Conservation (phyloP, 2,329 filamentous ascomycete genomes). For the Hymenotorrendiella dingleyae region DNA sequence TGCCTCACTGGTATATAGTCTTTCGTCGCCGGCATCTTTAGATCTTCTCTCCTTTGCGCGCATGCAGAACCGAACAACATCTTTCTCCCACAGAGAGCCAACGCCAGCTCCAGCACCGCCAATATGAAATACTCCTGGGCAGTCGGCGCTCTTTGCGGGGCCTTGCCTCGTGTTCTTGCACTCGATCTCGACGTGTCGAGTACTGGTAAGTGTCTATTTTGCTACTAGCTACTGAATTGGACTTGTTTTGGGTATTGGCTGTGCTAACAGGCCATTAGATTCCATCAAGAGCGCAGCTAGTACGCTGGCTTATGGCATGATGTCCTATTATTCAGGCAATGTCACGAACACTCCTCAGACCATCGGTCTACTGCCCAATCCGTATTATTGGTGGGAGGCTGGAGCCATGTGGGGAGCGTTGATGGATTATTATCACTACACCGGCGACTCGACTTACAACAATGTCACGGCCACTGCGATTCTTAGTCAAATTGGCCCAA, state of each 20-base stretch:
- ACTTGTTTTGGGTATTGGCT: background rate
- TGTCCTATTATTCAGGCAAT: conserved; percentile 61
- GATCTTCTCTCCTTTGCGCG: too few species aligned
- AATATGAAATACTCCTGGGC: background rate
- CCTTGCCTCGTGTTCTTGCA: background rate
- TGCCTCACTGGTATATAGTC: too few species aligned
- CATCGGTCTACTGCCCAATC: conserved; percentile 56
- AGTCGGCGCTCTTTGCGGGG: background rate
- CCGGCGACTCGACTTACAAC: conserved; percentile 57
- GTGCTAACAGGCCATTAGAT: conserved; percentile 33
- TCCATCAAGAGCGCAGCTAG: conserved; percentile 58
- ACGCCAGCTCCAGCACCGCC: too few species aligned
- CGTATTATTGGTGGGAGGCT: conserved; percentile 55
- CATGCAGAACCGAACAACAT: too few species aligned
- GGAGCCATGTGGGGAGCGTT: conserved; percentile 58
- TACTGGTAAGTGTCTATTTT: background rate
- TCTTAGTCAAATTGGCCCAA: conserved; percentile 52
- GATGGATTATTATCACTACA: conserved; percentile 65
- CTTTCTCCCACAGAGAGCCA: too few species aligned
- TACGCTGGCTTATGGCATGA: conserved; percentile 53
- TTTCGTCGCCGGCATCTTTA: too few species aligned
- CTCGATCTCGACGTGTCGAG: conserved; percentile 1
- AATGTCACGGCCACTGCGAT: conserved; percentile 53
- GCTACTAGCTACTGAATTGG: background rate
- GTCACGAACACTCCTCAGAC: conserved; percentile 46